Percentiles rank a stretch among this genome's conserved stretches.
Conservation (phyloP, 371 early-diverging fungal genomes). For the Saksenaea vasiformis region DNA sequence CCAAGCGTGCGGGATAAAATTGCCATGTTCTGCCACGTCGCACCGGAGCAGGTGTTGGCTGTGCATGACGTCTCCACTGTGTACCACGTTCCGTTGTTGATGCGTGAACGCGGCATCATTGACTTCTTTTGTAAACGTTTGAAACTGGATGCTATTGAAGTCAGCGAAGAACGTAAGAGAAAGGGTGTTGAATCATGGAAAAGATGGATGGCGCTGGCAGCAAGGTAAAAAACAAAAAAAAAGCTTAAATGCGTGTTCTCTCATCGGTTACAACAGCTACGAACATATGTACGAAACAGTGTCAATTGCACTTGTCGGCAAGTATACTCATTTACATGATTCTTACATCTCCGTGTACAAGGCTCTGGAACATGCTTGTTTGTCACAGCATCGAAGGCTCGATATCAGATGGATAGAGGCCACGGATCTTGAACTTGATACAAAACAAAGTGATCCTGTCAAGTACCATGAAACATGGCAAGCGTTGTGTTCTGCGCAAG, state of each 20-base stretch:
- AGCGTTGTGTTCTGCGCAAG: slow-evolving; percentile 85
- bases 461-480: slow-evolving; percentile 96
- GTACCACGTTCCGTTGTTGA: slow-evolving; percentile 94
- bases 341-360: slow-evolving; percentile 97
- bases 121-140: slow-evolving; percentile 82
- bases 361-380: slow-evolving; percentile 92
- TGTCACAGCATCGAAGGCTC: slow-evolving; percentile 82
- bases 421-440: slow-evolving; percentile 80
- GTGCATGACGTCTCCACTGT: slow-evolving; percentile 96
- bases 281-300: slow-evolving; percentile 85
- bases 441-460: slow-evolving; percentile 73
- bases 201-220: slow-evolving; percentile 87
- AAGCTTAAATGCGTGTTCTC: background rate
- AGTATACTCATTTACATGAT: slow-evolving; percentile 94
- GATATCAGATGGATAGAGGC: slow-evolving; percentile 95
- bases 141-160: slow-evolving; percentile 62
- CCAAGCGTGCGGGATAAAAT: slow-evolving; percentile 88
- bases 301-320: slow-evolving; percentile 96
- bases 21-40: slow-evolving; percentile 98
- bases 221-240: slow-evolving; percentile 24
- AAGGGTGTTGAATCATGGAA: slow-evolving; percentile 69
- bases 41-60: slow-evolving; percentile 84
- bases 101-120: slow-evolving; percentile 85
- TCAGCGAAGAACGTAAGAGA: slow-evolving; percentile 51
- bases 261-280: slow-evolving; percentile 41